Evolutionary conservation across 2,329 filamentous ascomycete genomes (phyloP), one percentile per base, ranked within the genome.

Genomic region (Grosmannia clavigera): DNA sequence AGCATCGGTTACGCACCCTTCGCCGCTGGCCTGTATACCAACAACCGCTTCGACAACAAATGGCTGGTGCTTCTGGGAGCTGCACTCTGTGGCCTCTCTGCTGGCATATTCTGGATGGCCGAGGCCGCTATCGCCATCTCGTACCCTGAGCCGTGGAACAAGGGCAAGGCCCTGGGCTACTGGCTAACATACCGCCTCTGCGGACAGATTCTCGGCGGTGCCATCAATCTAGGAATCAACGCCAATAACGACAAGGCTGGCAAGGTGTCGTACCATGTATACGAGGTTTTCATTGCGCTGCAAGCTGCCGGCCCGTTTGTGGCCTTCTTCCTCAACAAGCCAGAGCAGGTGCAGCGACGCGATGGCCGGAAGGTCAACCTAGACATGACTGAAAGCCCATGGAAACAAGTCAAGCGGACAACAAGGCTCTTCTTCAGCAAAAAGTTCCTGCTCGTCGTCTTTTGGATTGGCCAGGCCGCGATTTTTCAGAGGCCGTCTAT

Each of bases 51-150:
- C 66, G 84, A 84, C 1, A 82, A 73, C 0, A 80, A 85, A 64
- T 90, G 87, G 87, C 77, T 89, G 11, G 78, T 84, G 0, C 75
- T 89, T 0, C 70, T 90, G 10, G 87, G 86, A 0, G 85, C 84
- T 0, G 84, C 84, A 0, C 73, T 86, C 0, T 90, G 86, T 63
- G 86, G 86, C 22, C 76, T 88, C 38, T 85, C 82, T 0, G 86
- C 87, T 0, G 87, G 87, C 0, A 75, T 90, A 0, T 90, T 90
- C 70, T 90, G 87, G 87, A 84, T 84, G 76, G 82, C 86, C 0
- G 87, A 90, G 70, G 84, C 84, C 0, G 86, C 87, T 0, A 87
- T 90, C 60, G 86, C 86, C 0, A 80, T 90, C 25, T 78, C 82
- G 0, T 90, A 90, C 64, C 86, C 86, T 0, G 86, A 90, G 65